A percentile compares a stretch with the other conserved stretches of the same genome.
Conservation (phyloP, 139 green algal genomes). For the Chlorella sp. region DNA sequence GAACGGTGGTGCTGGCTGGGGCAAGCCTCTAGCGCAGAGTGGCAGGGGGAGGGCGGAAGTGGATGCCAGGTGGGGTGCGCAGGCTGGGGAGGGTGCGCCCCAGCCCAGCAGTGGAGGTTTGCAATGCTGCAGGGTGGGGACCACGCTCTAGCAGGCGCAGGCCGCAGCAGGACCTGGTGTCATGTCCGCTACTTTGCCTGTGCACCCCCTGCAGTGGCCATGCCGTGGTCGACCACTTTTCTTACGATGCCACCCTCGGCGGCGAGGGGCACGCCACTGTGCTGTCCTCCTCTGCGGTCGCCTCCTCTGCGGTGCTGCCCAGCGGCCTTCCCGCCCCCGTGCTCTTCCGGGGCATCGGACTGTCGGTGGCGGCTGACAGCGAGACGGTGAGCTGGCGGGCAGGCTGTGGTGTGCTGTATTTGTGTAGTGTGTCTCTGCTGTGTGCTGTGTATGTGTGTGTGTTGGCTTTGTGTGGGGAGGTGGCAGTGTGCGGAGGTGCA, state of each 20-base stretch:
- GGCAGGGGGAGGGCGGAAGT: too few species aligned
- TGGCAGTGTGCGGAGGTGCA: not conserved
- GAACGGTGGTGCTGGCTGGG: too few species aligned
- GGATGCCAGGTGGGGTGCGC: too few species aligned
- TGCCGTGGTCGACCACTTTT: conserved; percentile 51
- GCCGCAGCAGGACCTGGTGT: too few species aligned
- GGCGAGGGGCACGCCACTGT: conserved; percentile 30
- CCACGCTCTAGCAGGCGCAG: too few species aligned
- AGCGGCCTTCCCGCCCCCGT: conserved; percentile 53
- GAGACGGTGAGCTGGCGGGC: conserved; percentile 61
- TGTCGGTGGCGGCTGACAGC: conserved; percentile 63
- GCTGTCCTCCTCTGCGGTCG: not conserved
- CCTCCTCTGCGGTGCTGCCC: conserved; percentile 41
- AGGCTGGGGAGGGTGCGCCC: too few species aligned
- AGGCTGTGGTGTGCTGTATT: not conserved
- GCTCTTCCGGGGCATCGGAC: conserved; percentile 71
- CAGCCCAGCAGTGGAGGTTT: too few species aligned
- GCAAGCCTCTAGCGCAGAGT: too few species aligned
- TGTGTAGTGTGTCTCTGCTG: too few species aligned
- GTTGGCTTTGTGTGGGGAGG: not conserved
- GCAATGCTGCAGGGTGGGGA: too few species aligned
- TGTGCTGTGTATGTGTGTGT: too few species aligned
- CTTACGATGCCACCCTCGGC: conserved; percentile 28
- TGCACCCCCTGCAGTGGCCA: conserved; percentile 54
- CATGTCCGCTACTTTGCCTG: not conserved